phyloP scores from a whole-genome alignment of 2,329 filamentous ascomycete species.

The Trichoderma breve region DNA sequence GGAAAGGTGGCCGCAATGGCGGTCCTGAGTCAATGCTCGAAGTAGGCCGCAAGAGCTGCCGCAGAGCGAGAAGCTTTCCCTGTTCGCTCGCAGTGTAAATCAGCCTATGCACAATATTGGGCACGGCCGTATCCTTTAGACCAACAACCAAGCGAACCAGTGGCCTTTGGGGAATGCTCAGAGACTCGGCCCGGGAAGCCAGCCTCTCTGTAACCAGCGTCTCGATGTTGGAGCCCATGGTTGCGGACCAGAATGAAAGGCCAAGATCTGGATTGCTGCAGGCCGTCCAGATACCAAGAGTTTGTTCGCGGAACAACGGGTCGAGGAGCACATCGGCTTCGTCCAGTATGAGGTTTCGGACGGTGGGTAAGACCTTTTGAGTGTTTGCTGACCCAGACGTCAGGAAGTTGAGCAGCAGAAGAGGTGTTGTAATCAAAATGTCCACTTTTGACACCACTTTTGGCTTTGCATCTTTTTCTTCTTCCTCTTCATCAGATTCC shows the following conservation, averaged over 20 bases:
- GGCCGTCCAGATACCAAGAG: conserved; percentile 76
- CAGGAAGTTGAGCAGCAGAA: conserved; percentile 74
- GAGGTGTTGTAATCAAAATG: conserved; percentile 42
- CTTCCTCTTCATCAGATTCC: conserved; percentile 35
- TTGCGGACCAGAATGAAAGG: conserved; percentile 89
- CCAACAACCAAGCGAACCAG: conserved; percentile 89
- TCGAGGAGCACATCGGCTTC: conserved; percentile 95
- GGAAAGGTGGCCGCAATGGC: conserved; percentile 77
- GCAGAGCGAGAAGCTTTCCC: conserved; percentile 87
- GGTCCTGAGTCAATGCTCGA: conserved; percentile 54
- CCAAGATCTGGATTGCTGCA: conserved; percentile 69
- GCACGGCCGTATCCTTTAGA: conserved; percentile 90
- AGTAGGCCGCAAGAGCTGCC: conserved; percentile 81
- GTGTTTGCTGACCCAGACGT: conserved; percentile 43
- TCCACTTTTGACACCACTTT: conserved; percentile 37
- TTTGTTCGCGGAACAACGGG: conserved; percentile 85
- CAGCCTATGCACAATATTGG: conserved; percentile 85
- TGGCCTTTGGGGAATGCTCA: conserved; percentile 42
- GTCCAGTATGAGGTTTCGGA: conserved; percentile 77
- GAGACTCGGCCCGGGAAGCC: conserved; percentile 46
- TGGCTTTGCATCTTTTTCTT: conserved; percentile 27
- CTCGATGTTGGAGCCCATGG: conserved; percentile 93
- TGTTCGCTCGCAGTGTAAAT: conserved; percentile 89
- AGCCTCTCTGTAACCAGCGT: conserved; percentile 70
- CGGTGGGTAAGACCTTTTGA: conserved; percentile 58